phyloP scores from a whole-genome alignment of 2,329 filamentous ascomycete genomes.

The Colletotrichum orbiculare region DNA sequence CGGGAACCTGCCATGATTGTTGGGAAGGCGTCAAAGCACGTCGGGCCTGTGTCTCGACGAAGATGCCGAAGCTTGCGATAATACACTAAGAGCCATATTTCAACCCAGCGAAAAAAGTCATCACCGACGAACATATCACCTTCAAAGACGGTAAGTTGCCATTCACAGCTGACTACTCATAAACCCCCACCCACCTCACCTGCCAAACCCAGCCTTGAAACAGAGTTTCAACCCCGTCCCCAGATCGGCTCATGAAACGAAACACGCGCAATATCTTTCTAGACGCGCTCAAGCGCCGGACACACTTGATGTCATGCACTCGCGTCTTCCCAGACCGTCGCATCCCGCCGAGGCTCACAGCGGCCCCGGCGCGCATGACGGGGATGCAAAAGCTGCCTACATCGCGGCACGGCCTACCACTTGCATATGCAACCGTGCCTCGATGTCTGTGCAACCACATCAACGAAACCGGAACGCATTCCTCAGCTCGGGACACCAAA shows the following conservation, averaged over 20 bases:
- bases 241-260: slow-evolving; percentile 22
- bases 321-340: neutral
- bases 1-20: no score
- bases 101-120: no score
- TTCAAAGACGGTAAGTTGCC: no score
- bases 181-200: neutral
- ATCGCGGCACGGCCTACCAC: neutral
- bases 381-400: neutral
- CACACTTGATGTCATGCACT: neutral
- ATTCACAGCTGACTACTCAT: neutral
- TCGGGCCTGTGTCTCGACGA: no score
- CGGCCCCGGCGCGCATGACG: neutral
- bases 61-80: no score
- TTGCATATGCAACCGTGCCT: slow-evolving; percentile 12
- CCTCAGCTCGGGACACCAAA: neutral
- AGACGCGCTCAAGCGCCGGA: slow-evolving; percentile 12
- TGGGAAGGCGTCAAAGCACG: no score
- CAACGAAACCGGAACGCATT: neutral
- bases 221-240: neutral
- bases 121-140: no score
- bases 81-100: no score
- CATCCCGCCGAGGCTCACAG: slow-evolving; percentile 4
- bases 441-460: slow-evolving; percentile 6
- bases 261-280: neutral
- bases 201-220: neutral